phyloP scores from a whole-genome alignment of 2,329 filamentous ascomycete genomes.

The Stagonosporopsis rhizophila region DNA sequence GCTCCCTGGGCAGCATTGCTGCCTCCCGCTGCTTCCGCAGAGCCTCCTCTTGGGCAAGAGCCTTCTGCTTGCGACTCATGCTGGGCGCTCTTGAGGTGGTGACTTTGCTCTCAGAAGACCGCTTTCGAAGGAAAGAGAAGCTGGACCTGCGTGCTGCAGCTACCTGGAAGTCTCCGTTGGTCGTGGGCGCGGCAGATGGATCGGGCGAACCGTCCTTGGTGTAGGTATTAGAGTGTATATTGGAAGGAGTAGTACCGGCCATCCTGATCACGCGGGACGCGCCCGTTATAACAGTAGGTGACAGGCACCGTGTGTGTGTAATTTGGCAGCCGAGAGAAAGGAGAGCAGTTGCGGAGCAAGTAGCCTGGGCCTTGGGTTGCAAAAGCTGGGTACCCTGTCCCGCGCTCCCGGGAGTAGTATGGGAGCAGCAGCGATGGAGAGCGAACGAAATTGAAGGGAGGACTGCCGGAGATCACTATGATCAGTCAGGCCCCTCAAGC shows the following conservation, averaged over 20 bases:
- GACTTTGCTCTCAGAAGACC: constrained; percentile 17
- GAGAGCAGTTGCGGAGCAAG: constrained; percentile 27
- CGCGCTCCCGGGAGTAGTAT: constrained; percentile 11
- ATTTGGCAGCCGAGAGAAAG: constrained; percentile 35
- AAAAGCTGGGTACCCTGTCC: constrained; percentile 22
- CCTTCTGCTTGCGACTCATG: constrained; percentile 65
- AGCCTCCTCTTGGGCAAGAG: constrained; percentile 59
- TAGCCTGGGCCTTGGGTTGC: constrained; percentile 21
- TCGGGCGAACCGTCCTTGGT: constrained; percentile 41
- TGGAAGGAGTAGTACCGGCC: constrained; percentile 33
- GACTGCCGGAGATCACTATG: constrained; percentile 18
- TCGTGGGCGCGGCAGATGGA: constrained; percentile 22
- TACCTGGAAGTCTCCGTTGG: constrained; percentile 16
- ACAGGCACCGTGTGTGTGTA: constrained; percentile 28
- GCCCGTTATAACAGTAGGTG: constrained; percentile 33
- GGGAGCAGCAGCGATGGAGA: constrained; percentile 6
- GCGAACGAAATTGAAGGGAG: constrained; percentile 34
- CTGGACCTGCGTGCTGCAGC: constrained; percentile 19
- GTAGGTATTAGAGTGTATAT: constrained; percentile 21
- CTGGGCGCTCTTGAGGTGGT: constrained; percentile 16
- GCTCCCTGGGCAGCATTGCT: constrained; percentile 62
- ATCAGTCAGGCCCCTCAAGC: constrained; percentile 14
- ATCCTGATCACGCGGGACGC: constrained; percentile 35
- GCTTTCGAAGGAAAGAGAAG: constrained; percentile 20
- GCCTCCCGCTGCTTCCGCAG: constrained; percentile 63